These are phyloP conservation scores for Leccinum pachyderme DNA, from an alignment of 1,284 basidiomycete genomes.

Conservation along the genomic window DNA sequence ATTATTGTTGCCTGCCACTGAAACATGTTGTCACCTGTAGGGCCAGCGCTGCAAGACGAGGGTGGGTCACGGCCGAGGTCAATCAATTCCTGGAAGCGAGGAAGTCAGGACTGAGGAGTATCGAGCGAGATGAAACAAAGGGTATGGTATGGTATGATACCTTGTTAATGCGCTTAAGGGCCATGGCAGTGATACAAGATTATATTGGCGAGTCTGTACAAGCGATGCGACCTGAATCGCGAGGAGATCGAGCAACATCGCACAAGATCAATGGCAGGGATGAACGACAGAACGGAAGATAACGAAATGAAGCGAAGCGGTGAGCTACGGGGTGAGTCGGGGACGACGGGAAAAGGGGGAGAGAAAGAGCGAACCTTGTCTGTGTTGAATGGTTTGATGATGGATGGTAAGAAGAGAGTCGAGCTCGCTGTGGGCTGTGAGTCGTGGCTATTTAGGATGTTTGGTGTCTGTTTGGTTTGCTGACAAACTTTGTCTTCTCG, in stretches of 20 bases:
- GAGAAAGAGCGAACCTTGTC: slow-evolving; percentile 23
- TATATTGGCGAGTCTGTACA: slow-evolving; percentile 31
- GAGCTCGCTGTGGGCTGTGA: slow-evolving; percentile 10
- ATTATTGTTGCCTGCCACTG: slow-evolving; percentile 98
- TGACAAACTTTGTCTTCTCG: slow-evolving; percentile 27
- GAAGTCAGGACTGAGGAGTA: slow-evolving; percentile 12
- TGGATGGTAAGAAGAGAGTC: slow-evolving; percentile 54
- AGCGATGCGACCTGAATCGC: slow-evolving; percentile 16
- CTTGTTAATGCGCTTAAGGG: slow-evolving; percentile 99
- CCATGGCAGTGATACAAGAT: slow-evolving; percentile 56
- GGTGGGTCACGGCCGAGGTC: slow-evolving; percentile 98
- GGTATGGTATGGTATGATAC: slow-evolving; percentile 38
- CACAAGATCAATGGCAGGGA: slow-evolving; percentile 38
- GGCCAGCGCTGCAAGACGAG: slow-evolving; percentile 95
- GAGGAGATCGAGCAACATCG: slow-evolving; percentile 39
- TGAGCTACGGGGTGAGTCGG: neutral
- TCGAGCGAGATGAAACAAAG: slow-evolving; percentile 11
- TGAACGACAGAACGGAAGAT: neutral
- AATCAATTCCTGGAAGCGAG: slow-evolving; percentile 78
- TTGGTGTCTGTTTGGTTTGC: slow-evolving; percentile 43
- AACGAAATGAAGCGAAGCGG: neutral
- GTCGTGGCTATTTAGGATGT: slow-evolving; percentile 46
- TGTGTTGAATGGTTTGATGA: slow-evolving; percentile 17
- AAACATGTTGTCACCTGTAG: slow-evolving; percentile 95
- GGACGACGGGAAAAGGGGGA: neutral